Evolutionary conservation across 352 stramenopile genomes (phyloP).

Genomic region (Vaucheria bursata): DNA sequence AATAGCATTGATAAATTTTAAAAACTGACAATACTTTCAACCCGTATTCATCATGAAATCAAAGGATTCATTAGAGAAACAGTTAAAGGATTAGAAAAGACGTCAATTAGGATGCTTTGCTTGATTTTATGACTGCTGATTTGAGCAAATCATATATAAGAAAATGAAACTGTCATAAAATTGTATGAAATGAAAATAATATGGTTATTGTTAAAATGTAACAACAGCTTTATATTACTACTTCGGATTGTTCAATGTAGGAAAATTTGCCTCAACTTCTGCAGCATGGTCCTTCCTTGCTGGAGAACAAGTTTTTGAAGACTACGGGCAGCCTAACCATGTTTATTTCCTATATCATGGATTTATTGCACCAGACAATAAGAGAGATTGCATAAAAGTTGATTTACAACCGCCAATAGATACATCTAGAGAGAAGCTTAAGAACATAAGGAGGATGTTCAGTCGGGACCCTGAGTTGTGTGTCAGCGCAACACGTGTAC

Average conservation of each 20-base stretch:
- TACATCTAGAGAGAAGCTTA: background rate
- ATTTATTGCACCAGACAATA: constrained; percentile 64
- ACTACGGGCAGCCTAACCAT: constrained; percentile 84
- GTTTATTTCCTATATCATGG: constrained; percentile 83
- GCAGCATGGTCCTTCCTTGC: constrained; percentile 60
- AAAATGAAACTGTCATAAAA: no score
- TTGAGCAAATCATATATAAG: no score
- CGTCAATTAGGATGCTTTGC: no score
- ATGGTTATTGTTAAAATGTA: no score
- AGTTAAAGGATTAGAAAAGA: background rate
- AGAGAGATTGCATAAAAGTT: constrained; percentile 63
- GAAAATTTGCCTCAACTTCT: constrained; percentile 62
- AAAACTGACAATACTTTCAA: no score
- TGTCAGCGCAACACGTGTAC: constrained; percentile 4
- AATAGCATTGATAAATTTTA: no score
- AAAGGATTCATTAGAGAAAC: background rate
- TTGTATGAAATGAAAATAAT: no score
- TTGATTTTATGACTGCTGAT: no score
- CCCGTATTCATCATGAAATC: no score
- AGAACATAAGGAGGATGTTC: constrained; percentile 12
- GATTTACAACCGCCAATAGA: background rate
- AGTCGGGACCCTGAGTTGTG: constrained; percentile 14
- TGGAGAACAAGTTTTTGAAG: constrained; percentile 65
- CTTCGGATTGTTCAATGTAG: no score
- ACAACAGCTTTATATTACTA: no score